Evolutionary conservation across 2,329 filamentous ascomycete genomes (phyloP).

Genomic region (Aspergillus ruber): DNA sequence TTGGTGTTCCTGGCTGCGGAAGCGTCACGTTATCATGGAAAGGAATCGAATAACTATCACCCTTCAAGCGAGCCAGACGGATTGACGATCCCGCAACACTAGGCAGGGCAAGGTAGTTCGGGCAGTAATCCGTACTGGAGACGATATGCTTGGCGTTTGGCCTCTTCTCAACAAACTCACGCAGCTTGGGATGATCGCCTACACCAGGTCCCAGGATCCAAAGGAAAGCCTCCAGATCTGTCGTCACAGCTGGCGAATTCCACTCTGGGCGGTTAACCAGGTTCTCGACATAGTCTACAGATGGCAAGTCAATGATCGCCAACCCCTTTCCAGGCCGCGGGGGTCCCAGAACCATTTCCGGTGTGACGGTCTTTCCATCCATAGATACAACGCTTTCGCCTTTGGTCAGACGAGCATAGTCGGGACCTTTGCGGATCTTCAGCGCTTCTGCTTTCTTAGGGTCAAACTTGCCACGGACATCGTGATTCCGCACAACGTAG

Average conservation of each 20-base stretch:
- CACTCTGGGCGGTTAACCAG: conserved; percentile 69
- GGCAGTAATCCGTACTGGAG: conserved; percentile 64
- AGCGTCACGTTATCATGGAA: conserved; percentile 53
- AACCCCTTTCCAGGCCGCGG: conserved; percentile 64
- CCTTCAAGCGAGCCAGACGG: conserved; percentile 66
- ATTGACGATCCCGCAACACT: conserved; percentile 61
- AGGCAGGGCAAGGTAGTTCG: conserved; percentile 68
- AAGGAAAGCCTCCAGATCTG: conserved; percentile 60
- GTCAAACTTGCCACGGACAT: conserved; percentile 75
- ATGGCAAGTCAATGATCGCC: conserved; percentile 73
- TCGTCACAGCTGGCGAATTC: conserved; percentile 58
- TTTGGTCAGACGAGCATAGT: conserved; percentile 55
- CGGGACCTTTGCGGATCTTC: conserved; percentile 54
- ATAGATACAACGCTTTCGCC: conserved; percentile 59
- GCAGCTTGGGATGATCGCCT: conserved; percentile 55
- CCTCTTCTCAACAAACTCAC: conserved; percentile 62
- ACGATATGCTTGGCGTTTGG: conserved; percentile 65
- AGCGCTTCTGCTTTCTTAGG: conserved; percentile 56
- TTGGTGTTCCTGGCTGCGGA: conserved; percentile 30
- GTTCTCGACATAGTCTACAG: conserved; percentile 60
- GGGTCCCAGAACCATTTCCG: conserved; percentile 77
- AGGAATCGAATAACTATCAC: conserved; percentile 65
- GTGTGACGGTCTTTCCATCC: conserved; percentile 65
- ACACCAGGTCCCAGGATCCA: conserved; percentile 76
- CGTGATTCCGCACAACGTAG: conserved; percentile 75